These are phyloP conservation scores for Neocucurbitaria cava DNA, from an alignment of 2,329 filamentous ascomycete species.

Conservation along the genomic window DNA sequence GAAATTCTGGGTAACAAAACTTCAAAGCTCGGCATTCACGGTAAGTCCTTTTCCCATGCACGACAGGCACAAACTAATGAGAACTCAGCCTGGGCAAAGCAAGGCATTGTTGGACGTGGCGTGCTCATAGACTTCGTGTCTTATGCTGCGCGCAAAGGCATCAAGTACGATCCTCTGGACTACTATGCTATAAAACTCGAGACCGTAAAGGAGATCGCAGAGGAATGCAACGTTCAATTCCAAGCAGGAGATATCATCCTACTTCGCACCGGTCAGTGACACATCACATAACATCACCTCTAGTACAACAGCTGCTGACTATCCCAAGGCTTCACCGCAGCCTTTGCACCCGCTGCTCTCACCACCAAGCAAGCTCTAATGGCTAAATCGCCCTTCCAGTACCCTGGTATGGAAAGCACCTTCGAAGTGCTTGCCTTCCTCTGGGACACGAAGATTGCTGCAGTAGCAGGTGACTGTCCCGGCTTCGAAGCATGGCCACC, in stretches of 20 bases:
- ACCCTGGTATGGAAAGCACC: slow-evolving; percentile 24
- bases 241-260: slow-evolving; percentile 30
- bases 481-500: slow-evolving; percentile 44
- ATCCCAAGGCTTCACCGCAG: slow-evolving; percentile 10
- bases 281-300: background rate
- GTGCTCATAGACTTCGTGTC: slow-evolving; percentile 32
- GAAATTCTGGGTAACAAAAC: slow-evolving; percentile 26
- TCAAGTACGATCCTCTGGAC: slow-evolving; percentile 25
- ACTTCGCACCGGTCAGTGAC: slow-evolving; percentile 19
- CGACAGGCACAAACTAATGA: background rate
- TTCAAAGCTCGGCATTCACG: slow-evolving; percentile 24
- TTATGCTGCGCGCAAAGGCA: slow-evolving; percentile 22
- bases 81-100: slow-evolving; percentile 25
- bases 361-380: slow-evolving; percentile 23
- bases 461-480: slow-evolving; percentile 43
- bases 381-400: slow-evolving; percentile 25
- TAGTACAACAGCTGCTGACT: background rate
- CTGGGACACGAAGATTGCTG: slow-evolving; percentile 41
- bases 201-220: slow-evolving; percentile 20
- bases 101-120: slow-evolving; percentile 30
- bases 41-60: slow-evolving; percentile 2
- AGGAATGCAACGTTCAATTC: slow-evolving; percentile 23
- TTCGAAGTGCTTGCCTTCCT: slow-evolving; percentile 26
- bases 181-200: slow-evolving; percentile 21
- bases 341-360: slow-evolving; percentile 20